Conservation (phyloP, 1,284 basidiomycete species). For the Earliella scabrosa region DNA sequence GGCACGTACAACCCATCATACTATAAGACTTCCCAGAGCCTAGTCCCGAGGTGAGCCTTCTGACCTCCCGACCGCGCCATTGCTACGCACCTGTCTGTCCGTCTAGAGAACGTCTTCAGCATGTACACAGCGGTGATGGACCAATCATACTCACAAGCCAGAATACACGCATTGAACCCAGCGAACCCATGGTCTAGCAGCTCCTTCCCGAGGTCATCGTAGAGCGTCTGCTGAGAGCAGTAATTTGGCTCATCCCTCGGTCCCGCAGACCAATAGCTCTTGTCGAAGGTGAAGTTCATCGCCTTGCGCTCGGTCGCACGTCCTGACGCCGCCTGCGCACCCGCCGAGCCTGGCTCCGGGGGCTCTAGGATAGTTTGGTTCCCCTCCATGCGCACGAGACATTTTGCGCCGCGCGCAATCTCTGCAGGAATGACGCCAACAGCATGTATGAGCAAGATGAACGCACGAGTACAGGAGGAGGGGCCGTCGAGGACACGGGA, state of each 20-base stretch:
- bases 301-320: conserved; percentile 87
- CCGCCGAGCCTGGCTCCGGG: conserved; percentile 74
- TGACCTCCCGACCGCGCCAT: conserved; percentile 5
- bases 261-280: conserved; percentile 95
- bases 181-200: conserved; percentile 94
- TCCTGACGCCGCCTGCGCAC: conserved; percentile 60
- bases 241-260: conserved; percentile 86
- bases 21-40: conserved; percentile 92
- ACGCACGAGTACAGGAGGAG: conserved; percentile 3
- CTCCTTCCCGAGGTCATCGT: conserved; percentile 94
- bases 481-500: conserved; percentile 12
- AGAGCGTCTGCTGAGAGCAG: conserved; percentile 92
- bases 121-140: not conserved
- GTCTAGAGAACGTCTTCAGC: conserved; percentile 54
- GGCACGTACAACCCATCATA: conserved; percentile 97
- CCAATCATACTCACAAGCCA: conserved; percentile 80
- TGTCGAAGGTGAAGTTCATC: conserved; percentile 93
- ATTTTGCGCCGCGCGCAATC: conserved; percentile 88
- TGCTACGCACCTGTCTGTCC: conserved; percentile 79
- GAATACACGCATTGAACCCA: conserved; percentile 97
- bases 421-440: conserved; percentile 53
- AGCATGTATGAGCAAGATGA: not conserved
- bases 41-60: too few species aligned
- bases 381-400: conserved; percentile 91
- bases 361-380: conserved; percentile 91